phyloP scores from a whole-genome alignment of 176 grass and related monocot species.

The Carex littledalei region DNA sequence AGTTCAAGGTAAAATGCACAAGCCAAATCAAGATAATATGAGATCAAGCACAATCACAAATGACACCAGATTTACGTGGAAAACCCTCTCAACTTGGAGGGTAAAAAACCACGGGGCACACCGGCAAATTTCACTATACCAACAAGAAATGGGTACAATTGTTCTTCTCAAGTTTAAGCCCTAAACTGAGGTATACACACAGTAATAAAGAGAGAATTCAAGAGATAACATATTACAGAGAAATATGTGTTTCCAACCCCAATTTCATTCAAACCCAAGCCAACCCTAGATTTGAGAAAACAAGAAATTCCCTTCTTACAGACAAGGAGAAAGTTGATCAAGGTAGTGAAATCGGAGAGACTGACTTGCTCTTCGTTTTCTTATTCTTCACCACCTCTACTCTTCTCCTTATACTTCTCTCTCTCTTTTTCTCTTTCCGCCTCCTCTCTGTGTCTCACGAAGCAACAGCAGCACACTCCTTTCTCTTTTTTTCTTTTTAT shows the following conservation, averaged over 20 bases:
- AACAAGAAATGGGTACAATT: neutral
- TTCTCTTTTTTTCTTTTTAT: too few species aligned
- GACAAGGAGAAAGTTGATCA: too few species aligned
- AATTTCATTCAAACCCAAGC: too few species aligned
- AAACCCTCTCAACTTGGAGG: neutral
- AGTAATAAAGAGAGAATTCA: too few species aligned
- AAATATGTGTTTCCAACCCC: too few species aligned
- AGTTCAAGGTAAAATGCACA: neutral
- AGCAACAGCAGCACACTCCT: too few species aligned
- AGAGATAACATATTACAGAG: too few species aligned
- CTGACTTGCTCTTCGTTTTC: neutral
- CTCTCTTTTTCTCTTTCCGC: neutral
- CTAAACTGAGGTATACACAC: too few species aligned
- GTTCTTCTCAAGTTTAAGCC: too few species aligned
- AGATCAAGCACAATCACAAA: neutral
- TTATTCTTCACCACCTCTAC: neutral
- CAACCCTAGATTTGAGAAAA: too few species aligned
- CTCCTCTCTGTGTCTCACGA: too few species aligned
- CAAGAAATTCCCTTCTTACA: too few species aligned
- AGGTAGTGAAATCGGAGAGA: neutral
- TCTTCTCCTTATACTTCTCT: neutral
- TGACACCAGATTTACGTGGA: neutral
- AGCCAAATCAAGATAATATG: neutral
- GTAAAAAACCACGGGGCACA: neutral
- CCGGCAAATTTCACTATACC: neutral